phyloP scores from a whole-genome alignment of 495 filamentous ascomycete species.

The Trichoderma virens region DNA sequence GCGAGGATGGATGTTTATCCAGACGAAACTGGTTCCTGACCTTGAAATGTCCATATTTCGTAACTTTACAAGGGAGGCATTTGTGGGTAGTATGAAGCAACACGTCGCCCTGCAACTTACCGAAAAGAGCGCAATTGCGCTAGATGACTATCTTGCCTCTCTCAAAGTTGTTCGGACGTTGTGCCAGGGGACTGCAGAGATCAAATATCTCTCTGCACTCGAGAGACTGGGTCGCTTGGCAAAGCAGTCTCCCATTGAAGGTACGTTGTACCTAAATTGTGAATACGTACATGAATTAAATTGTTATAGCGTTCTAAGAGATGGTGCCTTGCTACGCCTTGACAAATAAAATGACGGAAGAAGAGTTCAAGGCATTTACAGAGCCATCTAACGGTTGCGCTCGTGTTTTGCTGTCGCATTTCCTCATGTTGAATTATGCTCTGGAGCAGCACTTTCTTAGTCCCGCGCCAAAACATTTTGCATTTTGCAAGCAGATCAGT shows the following conservation, averaged over 20 bases:
- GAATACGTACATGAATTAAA: not conserved
- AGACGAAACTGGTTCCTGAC: too few relatives aligned
- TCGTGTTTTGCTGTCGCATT: slow-evolving; percentile 39
- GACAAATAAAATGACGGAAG: slow-evolving; percentile 20
- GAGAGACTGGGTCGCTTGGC: slow-evolving; percentile 20
- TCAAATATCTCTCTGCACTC: slow-evolving; percentile 18
- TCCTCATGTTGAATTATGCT: slow-evolving; percentile 16
- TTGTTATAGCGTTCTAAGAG: slow-evolving; percentile 13
- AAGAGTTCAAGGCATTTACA: slow-evolving; percentile 36
- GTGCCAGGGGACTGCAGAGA: slow-evolving; percentile 20
- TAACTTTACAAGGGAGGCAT: too few relatives aligned
- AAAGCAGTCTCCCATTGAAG: slow-evolving; percentile 17
- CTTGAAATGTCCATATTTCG: too few relatives aligned
- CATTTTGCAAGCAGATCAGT: slow-evolving; percentile 4
- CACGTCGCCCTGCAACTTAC: too few relatives aligned
- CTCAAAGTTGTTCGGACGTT: slow-evolving; percentile 20
- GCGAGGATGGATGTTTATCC: slow-evolving; percentile 34
- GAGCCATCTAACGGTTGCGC: slow-evolving; percentile 29
- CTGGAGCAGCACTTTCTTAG: slow-evolving; percentile 10
- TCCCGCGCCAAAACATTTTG: slow-evolving; percentile 3
- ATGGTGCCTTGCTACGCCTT: slow-evolving; percentile 13
- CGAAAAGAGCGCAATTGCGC: slow-evolving; percentile 16
- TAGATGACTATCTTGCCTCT: slow-evolving; percentile 25
- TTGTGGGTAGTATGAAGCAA: too few relatives aligned
- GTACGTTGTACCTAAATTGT: slow-evolving; percentile 13